Percentiles rank a stretch among this genome's conserved stretches.
phyloP scores from a whole-genome alignment of 2,329 filamentous ascomycete genomes.

The Fusarium napiforme region DNA sequence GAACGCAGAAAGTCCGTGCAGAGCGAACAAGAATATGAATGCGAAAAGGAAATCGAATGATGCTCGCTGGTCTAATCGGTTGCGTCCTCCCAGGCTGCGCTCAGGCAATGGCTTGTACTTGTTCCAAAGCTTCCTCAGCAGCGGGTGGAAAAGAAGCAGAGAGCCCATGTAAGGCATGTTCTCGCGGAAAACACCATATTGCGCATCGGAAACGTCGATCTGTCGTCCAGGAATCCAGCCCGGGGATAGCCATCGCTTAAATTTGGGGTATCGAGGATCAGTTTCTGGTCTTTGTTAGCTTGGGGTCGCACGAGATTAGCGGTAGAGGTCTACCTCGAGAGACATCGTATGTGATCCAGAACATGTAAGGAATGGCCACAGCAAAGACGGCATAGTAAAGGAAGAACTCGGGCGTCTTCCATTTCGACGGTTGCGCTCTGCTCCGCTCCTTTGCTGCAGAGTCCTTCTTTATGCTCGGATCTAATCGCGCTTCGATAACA shows the following conservation, averaged over 20 bases:
- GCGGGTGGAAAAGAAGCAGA: conserved; percentile 81
- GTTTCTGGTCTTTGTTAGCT: conserved; percentile 65
- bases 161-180: conserved; percentile 85
- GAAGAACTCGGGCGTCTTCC: conserved; percentile 87
- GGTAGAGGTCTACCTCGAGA: conserved; percentile 73
- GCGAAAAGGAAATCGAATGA: conserved; percentile 88
- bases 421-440: conserved; percentile 73
- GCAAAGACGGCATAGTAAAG: conserved; percentile 79
- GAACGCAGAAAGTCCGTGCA: conserved; percentile 86
- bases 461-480: conserved; percentile 51
- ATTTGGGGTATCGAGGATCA: conserved; percentile 83
- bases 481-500: conserved; percentile 62
- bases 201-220: conserved; percentile 90
- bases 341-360: conserved; percentile 87
- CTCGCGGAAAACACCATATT: conserved; percentile 85
- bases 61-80: conserved; percentile 74
- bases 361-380: conserved; percentile 82
- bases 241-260: conserved; percentile 73
- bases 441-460: conserved; percentile 52
- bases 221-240: conserved; percentile 95
- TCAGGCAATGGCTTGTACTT: conserved; percentile 54
- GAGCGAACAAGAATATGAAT: conserved; percentile 76
- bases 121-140: conserved; percentile 80
- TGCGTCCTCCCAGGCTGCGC: conserved; percentile 59
- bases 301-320: not conserved